Evolutionary conservation across 352 stramenopile genomes (phyloP), one percentile per base, ranked within the genome.

Genomic region (Globisporangium nagaii): DNA sequence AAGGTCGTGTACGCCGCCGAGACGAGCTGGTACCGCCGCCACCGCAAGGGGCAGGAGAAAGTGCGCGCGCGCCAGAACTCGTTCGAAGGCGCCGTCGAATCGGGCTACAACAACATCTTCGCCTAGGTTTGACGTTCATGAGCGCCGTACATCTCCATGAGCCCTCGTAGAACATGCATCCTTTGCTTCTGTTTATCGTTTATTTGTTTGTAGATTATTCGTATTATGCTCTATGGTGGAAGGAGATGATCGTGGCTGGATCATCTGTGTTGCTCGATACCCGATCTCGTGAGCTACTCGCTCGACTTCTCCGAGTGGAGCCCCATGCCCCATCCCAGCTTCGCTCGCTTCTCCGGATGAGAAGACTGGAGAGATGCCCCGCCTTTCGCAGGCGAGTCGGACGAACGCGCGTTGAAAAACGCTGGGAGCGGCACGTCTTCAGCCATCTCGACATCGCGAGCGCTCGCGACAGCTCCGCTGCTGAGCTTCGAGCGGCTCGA

Each of bases 311-410:
- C 50, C 17, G 56, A 57, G 28, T 73, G 68, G 37, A 91, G 70
- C 2, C 82, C 82, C 82, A 92, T 92, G 25, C 82, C 82, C 82
- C 82, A 92, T n/a, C 64, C 82, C 9, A 92, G 68, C 64, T 88
- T 92, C 11, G 54, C 63, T 8, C 82, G 79, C 48, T 86, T 88
- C 53, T 68, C 20, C 40, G 27, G 22, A 30, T 20, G 42, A 20
- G 27, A 10, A 9, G 22, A 13, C 30, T 52, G 30, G 25, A 41
- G 17, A 15, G 28, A 31, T 17, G 27, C 13, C 10, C 17, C 41
- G 27, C 43, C 17, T n/a, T 50, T 50, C 12, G 19, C 43, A 11
- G 43, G 17, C 13, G 42, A 20, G 15, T 66, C 52, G 28, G 65
- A 70, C 35, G 64, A 56, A 19, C 56, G 61, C 32, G 35, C 22